A percentile compares a stretch with the other conserved stretches of the same genome.
Conservation (phyloP, 768 basidiomycete genomes). For the Phanerochaete carnosa region DNA sequence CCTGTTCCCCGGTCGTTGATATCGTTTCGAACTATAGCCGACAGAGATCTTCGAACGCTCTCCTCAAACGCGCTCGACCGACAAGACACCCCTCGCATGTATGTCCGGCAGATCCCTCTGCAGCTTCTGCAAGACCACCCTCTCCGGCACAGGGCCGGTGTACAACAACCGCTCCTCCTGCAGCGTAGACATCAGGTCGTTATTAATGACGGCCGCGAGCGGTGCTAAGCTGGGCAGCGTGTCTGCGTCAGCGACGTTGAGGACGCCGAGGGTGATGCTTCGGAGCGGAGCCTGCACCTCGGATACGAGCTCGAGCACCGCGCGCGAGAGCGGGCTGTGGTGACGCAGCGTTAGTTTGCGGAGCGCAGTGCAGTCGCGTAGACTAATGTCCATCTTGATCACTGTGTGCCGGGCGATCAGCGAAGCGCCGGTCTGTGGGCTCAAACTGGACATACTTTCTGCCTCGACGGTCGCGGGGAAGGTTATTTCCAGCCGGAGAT, state of each 20-base stretch:
- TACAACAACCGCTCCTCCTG: background rate
- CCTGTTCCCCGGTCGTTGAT: too few species aligned
- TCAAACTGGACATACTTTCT: background rate
- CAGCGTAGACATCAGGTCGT: background rate
- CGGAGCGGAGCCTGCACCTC: background rate
- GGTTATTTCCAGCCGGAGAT: background rate
- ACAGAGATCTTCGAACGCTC: too few species aligned
- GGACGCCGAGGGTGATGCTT: background rate
- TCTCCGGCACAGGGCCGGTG: background rate
- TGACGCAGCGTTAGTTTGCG: background rate
- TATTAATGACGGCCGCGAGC: background rate
- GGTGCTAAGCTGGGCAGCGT: background rate
- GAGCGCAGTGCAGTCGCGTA: background rate
- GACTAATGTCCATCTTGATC: conserved; percentile 2
- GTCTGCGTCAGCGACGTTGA: background rate
- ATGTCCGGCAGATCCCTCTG: background rate
- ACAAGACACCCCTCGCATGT: background rate
- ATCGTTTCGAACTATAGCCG: too few species aligned
- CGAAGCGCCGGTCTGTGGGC: background rate
- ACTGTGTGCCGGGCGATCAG: background rate
- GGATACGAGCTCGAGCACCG: background rate
- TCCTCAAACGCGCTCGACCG: background rate
- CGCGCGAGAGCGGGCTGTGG: background rate
- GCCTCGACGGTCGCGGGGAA: background rate
- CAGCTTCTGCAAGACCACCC: background rate